Conservation (phyloP, 2,329 filamentous ascomycete genomes). For the Aspergillus ibericus region DNA sequence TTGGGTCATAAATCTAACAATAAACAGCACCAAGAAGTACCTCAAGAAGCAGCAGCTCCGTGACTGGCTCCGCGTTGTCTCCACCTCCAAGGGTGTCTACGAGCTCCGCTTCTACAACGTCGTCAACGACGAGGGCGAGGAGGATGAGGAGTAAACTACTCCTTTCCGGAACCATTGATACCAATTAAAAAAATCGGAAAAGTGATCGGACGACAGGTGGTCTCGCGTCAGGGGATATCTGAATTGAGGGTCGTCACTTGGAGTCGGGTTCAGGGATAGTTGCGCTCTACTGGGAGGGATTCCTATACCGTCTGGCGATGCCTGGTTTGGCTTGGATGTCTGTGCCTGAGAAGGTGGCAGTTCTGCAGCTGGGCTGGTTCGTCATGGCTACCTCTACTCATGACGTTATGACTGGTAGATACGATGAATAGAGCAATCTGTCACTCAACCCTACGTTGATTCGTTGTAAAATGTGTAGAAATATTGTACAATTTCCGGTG, state of each 20-base stretch:
- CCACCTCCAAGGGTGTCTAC: slow-evolving; percentile 96
- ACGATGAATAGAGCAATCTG: slow-evolving; percentile 27
- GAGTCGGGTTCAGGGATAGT: slow-evolving; percentile 14
- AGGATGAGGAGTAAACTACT: slow-evolving; percentile 89
- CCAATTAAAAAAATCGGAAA: slow-evolving; percentile 20
- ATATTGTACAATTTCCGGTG: neutral
- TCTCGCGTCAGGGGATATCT: slow-evolving; percentile 12
- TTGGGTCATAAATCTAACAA: too few species aligned
- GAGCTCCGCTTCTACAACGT: slow-evolving; percentile 99
- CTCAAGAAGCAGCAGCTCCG: slow-evolving; percentile 99
- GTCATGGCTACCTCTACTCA: slow-evolving; percentile 24
- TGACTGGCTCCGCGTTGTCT: slow-evolving; percentile 99
- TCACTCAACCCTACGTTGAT: slow-evolving; percentile 11
- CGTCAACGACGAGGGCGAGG: slow-evolving; percentile 95
- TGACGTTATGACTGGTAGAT: slow-evolving; percentile 35
- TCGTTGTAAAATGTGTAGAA: neutral
- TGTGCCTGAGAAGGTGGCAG: slow-evolving; percentile 16
- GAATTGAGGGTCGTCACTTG: slow-evolving; percentile 3
- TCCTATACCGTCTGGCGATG: neutral
- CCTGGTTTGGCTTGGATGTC: neutral
- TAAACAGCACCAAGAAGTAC: slow-evolving; percentile 95
- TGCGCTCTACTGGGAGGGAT: slow-evolving; percentile 15
- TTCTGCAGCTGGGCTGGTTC: neutral
- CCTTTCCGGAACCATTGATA: slow-evolving; percentile 8
- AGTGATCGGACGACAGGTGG: neutral